Conservation (phyloP, 345 rosid species). For the rapeseed (Brassica napus) region Da-Ae NC_063450.1:45779001-45779500, state of each 20-base stretch:
- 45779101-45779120: conserved; percentile 16
- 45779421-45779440: background rate
- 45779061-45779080: conserved; percentile 71
- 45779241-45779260: conserved; percentile 52
- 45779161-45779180: conserved; percentile 44
- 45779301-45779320: conserved; percentile 43
- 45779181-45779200: conserved; percentile 56
- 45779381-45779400: background rate
- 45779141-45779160: conserved; percentile 20
- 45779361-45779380: background rate
- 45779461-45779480: background rate
- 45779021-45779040: conserved; percentile 41
- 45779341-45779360: background rate
- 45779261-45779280: conserved; percentile 53
- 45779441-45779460: background rate
- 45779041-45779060: conserved; percentile 58
- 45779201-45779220: conserved; percentile 28
- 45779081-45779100: conserved; percentile 47
- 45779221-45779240: conserved; percentile 34
- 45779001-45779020: conserved; percentile 40
- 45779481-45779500: background rate
- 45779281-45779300: conserved; percentile 39
- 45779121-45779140: conserved; percentile 29
- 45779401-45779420: background rate
- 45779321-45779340: background rate